Evolutionary conservation across 805 yeast genomes (phyloP), one percentile per base, ranked within the genome.

Genomic region (Helenozyma rhizophorensis): DNA sequence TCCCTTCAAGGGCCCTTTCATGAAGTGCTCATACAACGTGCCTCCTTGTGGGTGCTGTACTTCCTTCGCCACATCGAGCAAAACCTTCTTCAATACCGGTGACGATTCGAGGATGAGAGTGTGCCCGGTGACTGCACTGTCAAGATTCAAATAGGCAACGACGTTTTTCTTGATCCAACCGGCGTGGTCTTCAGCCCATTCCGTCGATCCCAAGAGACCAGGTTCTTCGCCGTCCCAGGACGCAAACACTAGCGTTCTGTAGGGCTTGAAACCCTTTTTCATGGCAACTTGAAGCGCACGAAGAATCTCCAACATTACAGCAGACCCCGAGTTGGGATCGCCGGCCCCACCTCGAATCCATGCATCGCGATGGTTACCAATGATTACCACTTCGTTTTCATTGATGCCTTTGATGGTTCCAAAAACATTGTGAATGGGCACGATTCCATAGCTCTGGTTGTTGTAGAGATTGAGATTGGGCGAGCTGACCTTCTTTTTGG

Each of bases 221-320:
- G 32, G 34, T 12, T 36, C 39, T 18, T 36, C 39, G 9, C 39
- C 39, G 14, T 36, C 39, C 39, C 39, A 36, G 6, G 39, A 36
- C 3, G 31, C 39, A 14, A 28, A 36, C 25, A 36, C 13, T 8
- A 36, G 28, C 8, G 39, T 36, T 19, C 39, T 30, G 30, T 32
- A 36, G 7, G 39, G 39, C 18, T 28, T 28, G 33, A 27, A 36
- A 2, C 39, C 39, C 21, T 17, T 11, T 7, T 9, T 19, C 2
- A 18, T 14, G 10, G 34, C 33, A 2, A 6, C 25, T 15, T 36
- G 34, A 16, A 36, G 22, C 5, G 29, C 36, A 15, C 39, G 31
- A 12, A 32, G 21, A 5, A 36, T 25, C 25, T 36, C 39, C 24
- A 36, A 28, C 28, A 36, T 23, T 9, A 28, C 31, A 3, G 39